Conservation (phyloP, 2,329 filamentous ascomycete species). For the Diaporthe sp. region DNA sequence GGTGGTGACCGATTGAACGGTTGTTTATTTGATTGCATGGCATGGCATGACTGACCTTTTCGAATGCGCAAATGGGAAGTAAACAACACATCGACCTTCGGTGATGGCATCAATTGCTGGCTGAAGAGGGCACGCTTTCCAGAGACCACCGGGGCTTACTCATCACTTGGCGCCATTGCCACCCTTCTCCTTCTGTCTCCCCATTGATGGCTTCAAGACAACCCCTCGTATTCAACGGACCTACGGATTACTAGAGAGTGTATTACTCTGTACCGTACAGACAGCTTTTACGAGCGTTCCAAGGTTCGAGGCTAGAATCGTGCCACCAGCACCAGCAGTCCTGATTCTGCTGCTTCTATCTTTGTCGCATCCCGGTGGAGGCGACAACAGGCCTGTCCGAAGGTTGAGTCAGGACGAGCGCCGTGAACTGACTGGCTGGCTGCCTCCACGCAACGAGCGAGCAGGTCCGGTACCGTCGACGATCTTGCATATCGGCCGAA, state of each 20-base stretch:
- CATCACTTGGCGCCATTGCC: background rate
- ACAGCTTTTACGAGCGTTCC: conserved; percentile 1
- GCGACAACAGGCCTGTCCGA: background rate
- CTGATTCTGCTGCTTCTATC: conserved; percentile 14
- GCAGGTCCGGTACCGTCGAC: background rate
- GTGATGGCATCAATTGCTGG: background rate
- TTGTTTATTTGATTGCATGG: background rate
- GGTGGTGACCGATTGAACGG: background rate
- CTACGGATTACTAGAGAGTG: background rate
- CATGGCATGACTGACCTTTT: background rate
- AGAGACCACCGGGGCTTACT: background rate
- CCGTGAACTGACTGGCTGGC: background rate
- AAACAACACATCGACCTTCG: background rate
- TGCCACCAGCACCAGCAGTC: background rate
- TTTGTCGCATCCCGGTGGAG: background rate
- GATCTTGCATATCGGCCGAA: background rate
- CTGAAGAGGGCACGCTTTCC: background rate
- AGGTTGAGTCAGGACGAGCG: background rate
- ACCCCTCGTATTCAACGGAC: conserved; percentile 6
- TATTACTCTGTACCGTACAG: background rate
- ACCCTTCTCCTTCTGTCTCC: background rate
- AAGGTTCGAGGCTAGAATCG: background rate
- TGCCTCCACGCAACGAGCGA: background rate
- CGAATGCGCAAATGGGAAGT: background rate
- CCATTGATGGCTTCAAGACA: background rate